Evolutionary conservation across 2,329 filamentous ascomycete species (phyloP), one percentile per base, ranked within the genome.

Genomic region (Chrysoporthe deuterocubensis): DNA sequence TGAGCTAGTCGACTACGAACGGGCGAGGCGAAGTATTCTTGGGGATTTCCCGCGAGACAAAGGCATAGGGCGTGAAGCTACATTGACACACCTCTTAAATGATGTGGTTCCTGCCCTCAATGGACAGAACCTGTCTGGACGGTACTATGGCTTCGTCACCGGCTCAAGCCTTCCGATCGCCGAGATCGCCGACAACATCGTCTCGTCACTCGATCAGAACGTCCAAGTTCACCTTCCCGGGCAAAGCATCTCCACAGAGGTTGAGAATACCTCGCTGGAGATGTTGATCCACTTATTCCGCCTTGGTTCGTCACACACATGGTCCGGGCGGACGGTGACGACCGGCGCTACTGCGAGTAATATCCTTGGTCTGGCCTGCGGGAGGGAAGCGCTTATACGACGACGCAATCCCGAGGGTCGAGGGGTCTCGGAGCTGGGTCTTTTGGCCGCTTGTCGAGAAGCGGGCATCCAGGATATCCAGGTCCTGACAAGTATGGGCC

Each of bases 121-220:
- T 73, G 85, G 83, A 18, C 86, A 88, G 74, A 89, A 88, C 71
- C 84, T 86, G 54, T 88, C 86, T 56, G 78, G 88, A 13, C 87
- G 89, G 65, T 97, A 96, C 82, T 96, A 93, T 77, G 94, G 93
- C 68, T 97, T 97, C 76, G 91, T 97, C 6, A 97, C 90, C 0
- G 95, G 95, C 57, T 92, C 93, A 16, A 83, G 85, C 8, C 92
- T 94, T 0, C 92, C 93, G 6, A 88, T 93, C 34, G 94, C 94
- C 43, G 85, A 91, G 72, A 87, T 92, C 65, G 94, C 93, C 1
- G 95, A 97, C 77, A 91, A 93, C 71, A 80, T 97, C n/a, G 93
- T 95, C 69, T 90, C 90, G 5, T 85, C 87, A 9, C 86, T 90
- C 69, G 94, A 97, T 76, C 93, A 97, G 76, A 97, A 94, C 77